phyloP scores from a whole-genome alignment of 73 alveolate species.

The Paramecium octaurelia region DNA sequence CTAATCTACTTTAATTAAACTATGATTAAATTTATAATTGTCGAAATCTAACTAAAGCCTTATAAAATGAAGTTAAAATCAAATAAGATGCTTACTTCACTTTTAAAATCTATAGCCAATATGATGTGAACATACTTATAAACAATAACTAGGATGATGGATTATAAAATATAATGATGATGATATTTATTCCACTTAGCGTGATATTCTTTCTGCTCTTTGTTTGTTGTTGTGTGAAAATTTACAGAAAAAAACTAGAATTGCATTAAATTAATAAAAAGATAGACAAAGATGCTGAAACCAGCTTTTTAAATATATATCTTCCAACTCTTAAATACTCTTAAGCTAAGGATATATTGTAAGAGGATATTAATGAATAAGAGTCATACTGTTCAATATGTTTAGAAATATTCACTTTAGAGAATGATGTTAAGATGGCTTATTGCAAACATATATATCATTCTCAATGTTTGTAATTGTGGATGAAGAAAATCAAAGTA shows the following conservation, averaged over 20 bases:
- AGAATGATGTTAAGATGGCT: background rate
- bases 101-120: background rate
- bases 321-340: background rate
- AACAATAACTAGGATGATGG: background rate
- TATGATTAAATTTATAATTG: background rate
- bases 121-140: background rate
- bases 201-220: background rate
- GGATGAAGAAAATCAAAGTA: background rate
- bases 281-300: background rate
- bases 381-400: background rate
- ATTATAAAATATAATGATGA: background rate
- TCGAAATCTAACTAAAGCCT: background rate
- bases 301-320: background rate
- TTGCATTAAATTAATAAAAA: background rate
- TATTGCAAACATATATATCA: background rate
- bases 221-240: background rate
- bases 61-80: background rate
- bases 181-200: background rate
- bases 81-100: background rate
- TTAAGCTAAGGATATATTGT: background rate
- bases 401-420: background rate
- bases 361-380: background rate
- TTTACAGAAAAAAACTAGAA: background rate
- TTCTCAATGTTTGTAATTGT: background rate
- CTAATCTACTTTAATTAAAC: background rate